Conservation (phyloP, 371 early-diverging fungal genomes). For the Pancytospora philotis region DNA sequence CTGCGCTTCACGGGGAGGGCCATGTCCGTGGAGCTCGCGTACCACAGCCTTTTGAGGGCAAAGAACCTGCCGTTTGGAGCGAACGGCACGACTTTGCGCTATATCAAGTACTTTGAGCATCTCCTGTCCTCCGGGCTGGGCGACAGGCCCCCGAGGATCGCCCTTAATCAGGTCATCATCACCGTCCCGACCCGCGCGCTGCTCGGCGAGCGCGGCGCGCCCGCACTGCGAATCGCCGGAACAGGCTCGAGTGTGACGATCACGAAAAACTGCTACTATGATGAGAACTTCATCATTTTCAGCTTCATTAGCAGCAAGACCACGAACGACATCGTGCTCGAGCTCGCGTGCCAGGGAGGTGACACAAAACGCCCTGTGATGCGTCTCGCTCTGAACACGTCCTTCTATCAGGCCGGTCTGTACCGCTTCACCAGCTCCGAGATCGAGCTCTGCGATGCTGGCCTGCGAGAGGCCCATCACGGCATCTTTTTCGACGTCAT, state of each 20-base stretch:
- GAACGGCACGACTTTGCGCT: constrained; percentile 15
- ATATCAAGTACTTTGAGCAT: constrained; percentile 22
- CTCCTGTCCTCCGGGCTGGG: background rate
- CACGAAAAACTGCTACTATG: background rate
- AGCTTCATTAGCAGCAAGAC: constrained; percentile 10
- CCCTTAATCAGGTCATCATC: constrained; percentile 42
- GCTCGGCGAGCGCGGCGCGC: background rate
- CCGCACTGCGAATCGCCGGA: constrained; percentile 12
- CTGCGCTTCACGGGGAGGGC: constrained; percentile 5
- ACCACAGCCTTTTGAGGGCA: background rate
- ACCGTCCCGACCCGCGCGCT: constrained; percentile 22
- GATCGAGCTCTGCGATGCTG: constrained; percentile 15
- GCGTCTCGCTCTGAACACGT: constrained; percentile 25
- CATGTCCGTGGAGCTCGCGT: background rate
- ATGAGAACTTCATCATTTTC: constrained; percentile 22
- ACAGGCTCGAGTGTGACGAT: background rate
- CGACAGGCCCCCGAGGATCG: background rate
- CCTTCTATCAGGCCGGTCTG: constrained; percentile 35
- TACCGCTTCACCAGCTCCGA: constrained; percentile 38
- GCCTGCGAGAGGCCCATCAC: background rate
- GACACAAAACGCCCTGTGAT: constrained; percentile 8
- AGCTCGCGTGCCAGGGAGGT: constrained; percentile 6
- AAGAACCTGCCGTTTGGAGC: background rate
- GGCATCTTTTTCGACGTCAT: constrained; percentile 41
- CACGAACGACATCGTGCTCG: constrained; percentile 23